These are phyloP conservation scores for Polychaeton citri DNA, from an alignment of 2,329 filamentous ascomycete species.

Conservation along the genomic window DNA sequence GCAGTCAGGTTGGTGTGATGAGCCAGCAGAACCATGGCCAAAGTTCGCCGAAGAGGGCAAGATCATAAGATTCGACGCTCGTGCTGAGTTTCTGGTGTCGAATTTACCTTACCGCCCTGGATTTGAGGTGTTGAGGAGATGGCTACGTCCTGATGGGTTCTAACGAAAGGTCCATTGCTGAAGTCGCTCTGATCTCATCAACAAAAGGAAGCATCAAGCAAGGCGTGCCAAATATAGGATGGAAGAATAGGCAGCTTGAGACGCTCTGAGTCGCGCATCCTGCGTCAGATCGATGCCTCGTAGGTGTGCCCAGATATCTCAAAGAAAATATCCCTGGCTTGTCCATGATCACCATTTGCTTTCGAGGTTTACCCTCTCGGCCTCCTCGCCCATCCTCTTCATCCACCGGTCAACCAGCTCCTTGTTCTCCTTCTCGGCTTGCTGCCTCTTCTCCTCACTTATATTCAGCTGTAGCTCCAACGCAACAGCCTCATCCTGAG, in stretches of 20 bases:
- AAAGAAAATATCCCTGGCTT: no score
- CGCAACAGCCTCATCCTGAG: conserved; percentile 86
- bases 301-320: no score
- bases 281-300: no score
- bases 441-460: conserved; percentile 61
- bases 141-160: neutral
- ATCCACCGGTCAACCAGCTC: conserved; percentile 88
- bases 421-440: conserved; percentile 69
- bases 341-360: conserved; percentile 16
- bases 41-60: neutral
- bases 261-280: no score
- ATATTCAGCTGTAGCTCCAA: conserved; percentile 80
- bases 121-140: neutral
- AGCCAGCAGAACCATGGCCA: neutral
- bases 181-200: no score
- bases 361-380: conserved; percentile 65
- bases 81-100: neutral
- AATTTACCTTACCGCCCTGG: neutral
- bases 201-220: no score
- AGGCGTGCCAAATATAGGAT: no score
- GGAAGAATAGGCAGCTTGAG: no score
- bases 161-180: no score
- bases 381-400: conserved; percentile 72
- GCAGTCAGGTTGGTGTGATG: neutral
- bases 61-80: neutral